Evolutionary conservation across 2,329 filamentous ascomycete species (phyloP), one percentile per base, ranked within the genome.

Genomic region (Lomentospora prolificans): DNA sequence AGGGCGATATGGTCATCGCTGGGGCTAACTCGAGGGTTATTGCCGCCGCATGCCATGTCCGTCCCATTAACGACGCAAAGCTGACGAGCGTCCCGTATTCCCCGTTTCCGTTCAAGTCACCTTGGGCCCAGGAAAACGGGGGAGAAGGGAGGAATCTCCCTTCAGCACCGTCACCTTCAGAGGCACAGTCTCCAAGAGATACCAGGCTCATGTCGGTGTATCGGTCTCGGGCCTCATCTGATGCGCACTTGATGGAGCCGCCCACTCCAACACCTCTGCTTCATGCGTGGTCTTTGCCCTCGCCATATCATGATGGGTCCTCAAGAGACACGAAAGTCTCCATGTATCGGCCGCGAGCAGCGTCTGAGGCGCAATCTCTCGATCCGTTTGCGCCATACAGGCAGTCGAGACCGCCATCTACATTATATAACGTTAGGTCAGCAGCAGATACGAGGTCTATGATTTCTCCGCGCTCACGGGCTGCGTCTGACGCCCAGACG

Each of bases 1-100:
- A 39, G 33, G 52, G 52, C 14, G 52, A 54, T 8, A 54, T 54
- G 52, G 52, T 54, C 22, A 46, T 54, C 14, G 33, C 36, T 27
- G 52, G 52, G 3, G 52, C 52, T 5, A 54, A 46, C 52, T 54
- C 52, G 17, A 28, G 52, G 5, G 36, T 54, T 27, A 46, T 54
- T n/a, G 44, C 52, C n/a, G 52, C 52, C 9, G 52, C 52, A n/a
- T 54, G 52, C 14, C 52, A 54, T 19, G 33, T 27, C 8, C 52
- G 22, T 7, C 52, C 33, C 8, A 28, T 30, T n/a, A 31, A 24
- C 10, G 28, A 25, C 7, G 17, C 51, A 12, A 19, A 12, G 17
- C 10, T 53, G 14, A 41, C 12, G 17, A 22, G 5, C 22, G 44
- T 19, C n/a, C 17, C 19, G 44, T 48, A 48, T 25, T 48, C 44